Conservation (phyloP, 2,329 filamentous ascomycete genomes). For the Sporothrix pseudoabietina region DNA sequence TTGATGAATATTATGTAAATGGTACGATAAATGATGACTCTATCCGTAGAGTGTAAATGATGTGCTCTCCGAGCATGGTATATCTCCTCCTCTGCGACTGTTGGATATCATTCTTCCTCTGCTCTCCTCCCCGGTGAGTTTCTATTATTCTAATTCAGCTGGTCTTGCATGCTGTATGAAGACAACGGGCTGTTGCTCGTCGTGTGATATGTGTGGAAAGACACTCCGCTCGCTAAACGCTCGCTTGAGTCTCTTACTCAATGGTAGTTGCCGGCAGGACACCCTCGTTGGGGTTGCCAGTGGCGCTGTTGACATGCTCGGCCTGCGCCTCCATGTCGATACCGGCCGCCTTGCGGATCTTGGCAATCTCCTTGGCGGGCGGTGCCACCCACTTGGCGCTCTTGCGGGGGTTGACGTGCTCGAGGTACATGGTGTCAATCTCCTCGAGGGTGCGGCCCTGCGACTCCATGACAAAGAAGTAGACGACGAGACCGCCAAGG, state of each 20-base stretch:
- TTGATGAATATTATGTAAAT: not conserved
- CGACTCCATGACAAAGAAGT: constrained; percentile 81
- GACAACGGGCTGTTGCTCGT: not conserved
- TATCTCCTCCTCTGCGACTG: not conserved
- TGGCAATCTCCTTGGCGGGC: constrained; percentile 28
- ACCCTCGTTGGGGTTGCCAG: not conserved
- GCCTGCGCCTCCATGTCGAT: constrained; percentile 27
- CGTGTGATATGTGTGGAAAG: not conserved
- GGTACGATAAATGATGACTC: not conserved
- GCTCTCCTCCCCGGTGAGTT: not conserved
- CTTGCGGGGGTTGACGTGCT: constrained; percentile 40
- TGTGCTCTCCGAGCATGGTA: not conserved
- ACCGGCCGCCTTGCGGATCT: constrained; percentile 31
- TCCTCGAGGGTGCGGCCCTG: constrained; percentile 83
- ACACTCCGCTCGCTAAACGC: not conserved
- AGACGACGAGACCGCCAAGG: constrained; percentile 70
- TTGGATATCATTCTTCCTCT: not conserved
- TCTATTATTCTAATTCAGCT: too few species aligned
- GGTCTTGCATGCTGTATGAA: not conserved
- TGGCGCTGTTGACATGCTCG: constrained; percentile 17
- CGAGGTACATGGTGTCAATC: constrained; percentile 65
- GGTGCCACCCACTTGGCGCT: constrained; percentile 34
- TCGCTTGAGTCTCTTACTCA: not conserved
- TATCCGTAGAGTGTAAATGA: too few species aligned
- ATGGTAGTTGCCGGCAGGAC: not conserved